A percentile compares a stretch with the other conserved stretches of the same genome.
These are phyloP conservation scores for Bolboschoenus planiculmis DNA, from an alignment of 176 grass and related monocot genomes.

Conservation along the genomic window DNA sequence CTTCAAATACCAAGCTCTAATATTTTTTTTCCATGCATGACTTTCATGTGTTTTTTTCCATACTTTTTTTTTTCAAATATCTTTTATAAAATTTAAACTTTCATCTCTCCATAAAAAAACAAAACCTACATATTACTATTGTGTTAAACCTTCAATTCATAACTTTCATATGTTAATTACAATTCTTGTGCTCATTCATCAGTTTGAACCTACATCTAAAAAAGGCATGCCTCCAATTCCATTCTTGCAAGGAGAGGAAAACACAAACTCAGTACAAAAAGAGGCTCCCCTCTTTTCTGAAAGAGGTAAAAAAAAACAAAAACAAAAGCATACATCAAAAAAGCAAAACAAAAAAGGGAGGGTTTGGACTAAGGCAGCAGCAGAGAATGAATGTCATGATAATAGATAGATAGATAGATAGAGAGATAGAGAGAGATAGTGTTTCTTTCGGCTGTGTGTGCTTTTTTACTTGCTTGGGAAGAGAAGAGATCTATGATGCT, in stretches of 20 bases:
- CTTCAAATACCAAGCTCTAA: not conserved
- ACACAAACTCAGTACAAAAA: not conserved
- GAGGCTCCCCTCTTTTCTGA: not conserved
- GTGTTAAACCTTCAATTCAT: not conserved
- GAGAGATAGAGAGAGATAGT: not conserved
- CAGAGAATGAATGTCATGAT: not conserved
- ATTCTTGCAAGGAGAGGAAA: not conserved
- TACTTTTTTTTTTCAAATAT: too few species aligned
- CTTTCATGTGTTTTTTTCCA: not conserved
- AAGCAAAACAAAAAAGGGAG: slow-evolving; percentile 4
- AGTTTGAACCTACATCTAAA: not conserved
- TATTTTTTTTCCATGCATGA: not conserved
- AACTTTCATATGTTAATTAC: not conserved
- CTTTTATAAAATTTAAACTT: too few species aligned
- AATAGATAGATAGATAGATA: too few species aligned
- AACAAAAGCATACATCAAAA: not conserved
- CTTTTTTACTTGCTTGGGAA: slow-evolving; percentile 19
- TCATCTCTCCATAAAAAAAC: too few species aligned
- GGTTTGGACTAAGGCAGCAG: not conserved
- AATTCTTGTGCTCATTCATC: too few species aligned
- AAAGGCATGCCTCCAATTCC: slow-evolving; percentile 4
- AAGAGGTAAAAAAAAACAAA: not conserved
- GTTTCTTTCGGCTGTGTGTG: slow-evolving; percentile 14
- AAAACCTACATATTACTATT: too few species aligned
- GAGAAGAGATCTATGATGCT: slow-evolving; percentile 20